phyloP scores from a whole-genome alignment of 129 eudicot genomes.

The Centaurea solstitialis region DNA sequence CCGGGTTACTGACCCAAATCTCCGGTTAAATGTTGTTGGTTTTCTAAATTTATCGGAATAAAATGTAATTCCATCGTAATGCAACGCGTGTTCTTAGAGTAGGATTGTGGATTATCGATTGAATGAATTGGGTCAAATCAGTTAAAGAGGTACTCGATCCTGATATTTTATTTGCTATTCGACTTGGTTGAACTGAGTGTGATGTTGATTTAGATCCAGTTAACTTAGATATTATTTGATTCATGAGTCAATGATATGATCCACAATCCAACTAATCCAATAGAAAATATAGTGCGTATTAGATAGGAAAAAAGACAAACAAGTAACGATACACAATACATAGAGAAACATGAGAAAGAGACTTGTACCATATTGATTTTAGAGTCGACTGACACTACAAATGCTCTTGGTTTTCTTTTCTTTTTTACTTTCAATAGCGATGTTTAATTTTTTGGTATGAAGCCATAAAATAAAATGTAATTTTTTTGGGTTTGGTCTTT shows the following conservation, averaged over 20 bases:
- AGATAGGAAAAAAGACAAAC: not conserved
- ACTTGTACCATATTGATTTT: slow-evolving; percentile 3
- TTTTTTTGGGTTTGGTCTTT: too few relatives aligned
- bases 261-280: not conserved
- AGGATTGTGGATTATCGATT: not conserved
- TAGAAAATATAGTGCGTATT: not conserved
- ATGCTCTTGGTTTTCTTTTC: not conserved
- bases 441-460: not conserved
- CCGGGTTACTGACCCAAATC: not conserved
- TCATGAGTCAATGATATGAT: not conserved
- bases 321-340: not conserved
- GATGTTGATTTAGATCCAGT: not conserved
- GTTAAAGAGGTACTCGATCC: not conserved
- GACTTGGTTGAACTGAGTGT: not conserved
- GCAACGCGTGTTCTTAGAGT: not conserved
- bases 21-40: not conserved
- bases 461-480: not conserved
- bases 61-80: not conserved
- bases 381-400: not conserved
- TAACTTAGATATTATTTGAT: not conserved
- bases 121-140: not conserved
- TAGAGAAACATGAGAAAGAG: slow-evolving; percentile 2
- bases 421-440: not conserved
- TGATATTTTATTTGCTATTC: not conserved
- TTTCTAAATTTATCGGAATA: not conserved